phyloP scores from a whole-genome alignment of 2,329 filamentous ascomycete species.

The Ilyonectria sp. region DNA sequence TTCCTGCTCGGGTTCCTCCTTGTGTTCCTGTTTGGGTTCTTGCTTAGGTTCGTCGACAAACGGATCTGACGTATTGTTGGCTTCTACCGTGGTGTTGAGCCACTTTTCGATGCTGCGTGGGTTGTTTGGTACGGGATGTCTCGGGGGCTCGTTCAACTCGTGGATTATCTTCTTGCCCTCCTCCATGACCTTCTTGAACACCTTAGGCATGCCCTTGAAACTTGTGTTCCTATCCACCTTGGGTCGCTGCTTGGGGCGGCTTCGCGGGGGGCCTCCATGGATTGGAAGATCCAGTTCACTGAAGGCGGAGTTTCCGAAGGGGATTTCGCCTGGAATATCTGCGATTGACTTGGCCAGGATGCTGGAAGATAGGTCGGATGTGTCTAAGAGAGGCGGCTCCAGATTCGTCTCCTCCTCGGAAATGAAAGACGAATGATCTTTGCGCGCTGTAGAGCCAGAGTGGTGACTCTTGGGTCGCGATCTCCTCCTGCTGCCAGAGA shows the following conservation, averaged over 20 bases:
- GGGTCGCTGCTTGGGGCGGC: conserved; percentile 55
- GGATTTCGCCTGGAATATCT: conserved; percentile 71
- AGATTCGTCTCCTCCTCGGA: conserved; percentile 50
- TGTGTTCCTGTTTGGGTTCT: conserved; percentile 24
- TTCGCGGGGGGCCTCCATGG: conserved; percentile 62
- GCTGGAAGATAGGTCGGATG: conserved; percentile 55
- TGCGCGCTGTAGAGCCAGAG: conserved; percentile 37
- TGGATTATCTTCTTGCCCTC: conserved; percentile 77
- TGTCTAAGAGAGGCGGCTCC: conserved; percentile 44
- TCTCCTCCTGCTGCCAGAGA: conserved; percentile 46
- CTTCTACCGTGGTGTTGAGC: conserved; percentile 70
- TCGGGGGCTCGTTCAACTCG: conserved; percentile 71
- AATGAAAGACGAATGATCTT: conserved; percentile 49
- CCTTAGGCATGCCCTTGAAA: conserved; percentile 73
- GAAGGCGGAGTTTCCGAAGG: conserved; percentile 77
- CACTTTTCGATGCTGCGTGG: conserved; percentile 77
- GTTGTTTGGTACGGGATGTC: conserved; percentile 65
- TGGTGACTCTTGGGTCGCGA: conserved; percentile 46
- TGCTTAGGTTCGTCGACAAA: conserved; percentile 64
- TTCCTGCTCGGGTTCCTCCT: neutral
- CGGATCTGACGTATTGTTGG: conserved; percentile 74
- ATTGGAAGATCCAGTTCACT: conserved; percentile 73
- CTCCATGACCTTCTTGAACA: conserved; percentile 75
- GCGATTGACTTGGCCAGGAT: conserved; percentile 67
- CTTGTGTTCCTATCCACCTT: conserved; percentile 70